Evolutionary conservation across 257 asterid genomes (phyloP), one percentile per base, ranked within the genome.

Genomic region (Coffea canephora): DNA sequence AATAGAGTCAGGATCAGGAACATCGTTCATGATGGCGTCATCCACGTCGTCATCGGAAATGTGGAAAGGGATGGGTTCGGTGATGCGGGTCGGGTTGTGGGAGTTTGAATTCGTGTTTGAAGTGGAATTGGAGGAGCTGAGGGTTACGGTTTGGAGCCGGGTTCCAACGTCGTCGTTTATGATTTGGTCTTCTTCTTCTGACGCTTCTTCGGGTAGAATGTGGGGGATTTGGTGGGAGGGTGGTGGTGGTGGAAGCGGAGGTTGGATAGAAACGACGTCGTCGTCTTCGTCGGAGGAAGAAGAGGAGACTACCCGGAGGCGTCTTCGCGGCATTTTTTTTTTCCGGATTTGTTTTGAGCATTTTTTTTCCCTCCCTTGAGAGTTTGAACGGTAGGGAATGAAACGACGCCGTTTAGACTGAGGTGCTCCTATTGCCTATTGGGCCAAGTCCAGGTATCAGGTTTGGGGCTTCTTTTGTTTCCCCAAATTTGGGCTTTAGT

Each of bases 211-310:
- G 19, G 50, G 9, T 52, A 34, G 39, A 36, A 78, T 77, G 75
- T 5, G 34, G 23, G 69, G 57, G 78, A 11, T 43, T 50, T 15
- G 55, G 85, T 6, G 67, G 83, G 83, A 80, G 34, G 73, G 86
- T 5, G 74, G 85, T 10, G 80, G 89, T 25, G 69, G 87, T 3
- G 84, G 82, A 27, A 27, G 27, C 27, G 27, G 27, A 15, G 15
- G 71, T 10, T 75, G 88, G 14, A 85, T 86, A 43, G 80, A 90
- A 25, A 84, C 94, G 71, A 83, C 94, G 72, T 87, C 88, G 0
- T 85, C 91, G 49, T 87, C 94, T 11, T 91, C 97, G 80, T 90
- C 97, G 81, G 86, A 89, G 80, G 97, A 90, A 74, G 92, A 90
- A 82, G 84, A 84, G 72, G 43, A 39, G 4, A 90, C 88, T 15